Conservation (phyloP, 257 asterid genomes). For the Cinchona pubescens region DNA sequence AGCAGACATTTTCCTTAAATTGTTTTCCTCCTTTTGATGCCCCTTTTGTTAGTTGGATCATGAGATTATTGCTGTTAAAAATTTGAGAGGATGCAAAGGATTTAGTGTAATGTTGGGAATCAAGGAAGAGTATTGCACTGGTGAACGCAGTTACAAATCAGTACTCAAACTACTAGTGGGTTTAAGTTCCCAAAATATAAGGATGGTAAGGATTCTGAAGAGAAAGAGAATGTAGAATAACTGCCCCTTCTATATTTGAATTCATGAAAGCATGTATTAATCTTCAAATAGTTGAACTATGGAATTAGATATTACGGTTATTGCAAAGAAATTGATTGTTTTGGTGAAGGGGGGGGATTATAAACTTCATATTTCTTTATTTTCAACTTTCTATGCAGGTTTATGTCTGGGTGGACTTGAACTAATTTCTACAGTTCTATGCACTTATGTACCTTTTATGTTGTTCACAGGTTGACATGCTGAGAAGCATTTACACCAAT, state of each 20-base stretch:
- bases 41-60: neutral
- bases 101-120: neutral
- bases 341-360: neutral
- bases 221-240: neutral
- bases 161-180: neutral
- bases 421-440: neutral
- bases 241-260: neutral
- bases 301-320: neutral
- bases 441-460: neutral
- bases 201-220: neutral
- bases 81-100: neutral
- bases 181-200: neutral
- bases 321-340: neutral
- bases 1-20: neutral
- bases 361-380: neutral
- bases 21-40: neutral
- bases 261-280: neutral
- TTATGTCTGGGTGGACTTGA: neutral
- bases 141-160: neutral
- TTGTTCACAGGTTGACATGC: constrained; percentile 6
- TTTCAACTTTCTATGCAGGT: neutral
- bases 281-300: neutral
- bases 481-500: neutral
- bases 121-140: neutral
- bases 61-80: neutral